A percentile compares a stretch with the other conserved stretches of the same genome.
phyloP scores from a whole-genome alignment of 2,329 filamentous ascomycete species.

The Cryphonectria carpinicola region DNA sequence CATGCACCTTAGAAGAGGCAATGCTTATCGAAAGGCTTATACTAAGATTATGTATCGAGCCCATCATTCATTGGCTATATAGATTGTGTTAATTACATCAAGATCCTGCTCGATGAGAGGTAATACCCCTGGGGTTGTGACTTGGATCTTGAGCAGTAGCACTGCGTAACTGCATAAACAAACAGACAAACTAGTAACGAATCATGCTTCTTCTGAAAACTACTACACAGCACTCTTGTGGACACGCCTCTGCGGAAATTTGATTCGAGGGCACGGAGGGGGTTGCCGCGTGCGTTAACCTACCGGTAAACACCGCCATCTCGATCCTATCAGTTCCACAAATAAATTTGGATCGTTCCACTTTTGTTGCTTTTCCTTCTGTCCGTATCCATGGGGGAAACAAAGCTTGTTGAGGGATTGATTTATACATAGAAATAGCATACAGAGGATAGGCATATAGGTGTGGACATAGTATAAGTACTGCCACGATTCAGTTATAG shows the following conservation, averaged over 20 bases:
- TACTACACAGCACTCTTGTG: background rate
- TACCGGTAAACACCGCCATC: background rate
- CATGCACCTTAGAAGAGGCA: background rate
- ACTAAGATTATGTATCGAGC: too few species aligned
- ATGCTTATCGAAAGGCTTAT: background rate
- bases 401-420: background rate
- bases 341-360: background rate
- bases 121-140: background rate
- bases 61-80: too few species aligned
- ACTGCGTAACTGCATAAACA: background rate
- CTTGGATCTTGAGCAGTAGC: background rate
- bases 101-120: too few species aligned
- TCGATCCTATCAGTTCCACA: background rate
- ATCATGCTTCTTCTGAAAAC: background rate
- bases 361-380: background rate
- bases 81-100: too few species aligned
- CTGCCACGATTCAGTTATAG: background rate
- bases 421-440: background rate
- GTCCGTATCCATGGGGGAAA: background rate
- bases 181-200: background rate
- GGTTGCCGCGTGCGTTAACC: background rate
- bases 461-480: background rate
- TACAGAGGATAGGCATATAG: background rate
- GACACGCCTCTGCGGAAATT: background rate
- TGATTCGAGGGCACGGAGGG: background rate